A percentile compares a stretch with the other conserved stretches of the same genome.
Conservation (phyloP, 1,284 basidiomycete genomes). For the Leccinum idahoense region DNA sequence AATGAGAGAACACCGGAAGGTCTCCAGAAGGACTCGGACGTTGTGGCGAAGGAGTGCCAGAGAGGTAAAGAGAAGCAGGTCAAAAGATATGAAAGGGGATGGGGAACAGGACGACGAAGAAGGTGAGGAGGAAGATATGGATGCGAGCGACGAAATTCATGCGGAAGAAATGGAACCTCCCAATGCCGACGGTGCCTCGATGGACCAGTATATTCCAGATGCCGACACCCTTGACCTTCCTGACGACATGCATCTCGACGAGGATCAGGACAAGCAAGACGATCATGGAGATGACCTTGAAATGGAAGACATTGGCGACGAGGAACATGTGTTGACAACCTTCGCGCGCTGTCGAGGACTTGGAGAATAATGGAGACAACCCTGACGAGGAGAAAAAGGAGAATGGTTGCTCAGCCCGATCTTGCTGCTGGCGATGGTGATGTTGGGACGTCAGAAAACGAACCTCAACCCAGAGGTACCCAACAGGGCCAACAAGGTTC, state of each 20-base stretch:
- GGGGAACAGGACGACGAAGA: slow-evolving; percentile 32
- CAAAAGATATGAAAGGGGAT: slow-evolving; percentile 32
- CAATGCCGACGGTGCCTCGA: slow-evolving; percentile 54
- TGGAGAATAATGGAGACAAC: slow-evolving; percentile 20
- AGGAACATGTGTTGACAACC: slow-evolving; percentile 25
- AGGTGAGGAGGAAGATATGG: slow-evolving; percentile 30
- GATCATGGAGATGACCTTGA: slow-evolving; percentile 30
- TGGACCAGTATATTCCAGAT: slow-evolving; percentile 71
- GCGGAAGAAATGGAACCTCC: slow-evolving; percentile 33
- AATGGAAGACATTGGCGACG: slow-evolving; percentile 39
- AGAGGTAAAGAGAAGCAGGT: slow-evolving; percentile 33
- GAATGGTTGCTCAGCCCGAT: slow-evolving; percentile 39
- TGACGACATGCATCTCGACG: slow-evolving; percentile 73
- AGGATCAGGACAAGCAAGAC: slow-evolving; percentile 33
- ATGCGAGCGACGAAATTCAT: slow-evolving; percentile 22
- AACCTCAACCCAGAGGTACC: slow-evolving; percentile 13
- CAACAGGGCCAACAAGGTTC: slow-evolving; percentile 20
- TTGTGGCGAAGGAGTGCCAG: slow-evolving; percentile 59
- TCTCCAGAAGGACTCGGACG: slow-evolving; percentile 54
- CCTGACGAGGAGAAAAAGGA: slow-evolving; percentile 24
- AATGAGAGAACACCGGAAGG: slow-evolving; percentile 47
- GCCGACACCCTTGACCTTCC: slow-evolving; percentile 80
- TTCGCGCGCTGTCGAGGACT: slow-evolving; percentile 13
- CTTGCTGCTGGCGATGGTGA: slow-evolving; percentile 33
- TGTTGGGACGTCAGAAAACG: slow-evolving; percentile 16